Evolutionary conservation across 768 basidiomycete species (phyloP).

Genomic region (Russula abietina): DNA sequence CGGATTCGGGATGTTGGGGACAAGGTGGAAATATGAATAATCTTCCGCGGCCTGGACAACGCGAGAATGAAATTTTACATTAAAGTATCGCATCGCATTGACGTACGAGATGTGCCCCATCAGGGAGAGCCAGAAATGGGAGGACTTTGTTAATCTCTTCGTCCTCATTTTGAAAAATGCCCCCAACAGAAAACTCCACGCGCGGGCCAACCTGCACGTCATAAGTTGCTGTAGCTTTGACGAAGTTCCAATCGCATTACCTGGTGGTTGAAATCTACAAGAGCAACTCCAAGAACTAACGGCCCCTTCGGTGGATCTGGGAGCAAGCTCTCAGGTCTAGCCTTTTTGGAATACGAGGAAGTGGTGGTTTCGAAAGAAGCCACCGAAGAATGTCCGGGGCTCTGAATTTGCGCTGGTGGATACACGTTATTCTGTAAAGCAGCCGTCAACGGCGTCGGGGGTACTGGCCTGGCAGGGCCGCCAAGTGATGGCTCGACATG

Average conservation of each 20-base stretch:
- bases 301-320: conserved; percentile 54
- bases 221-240: conserved; percentile 7
- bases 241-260: conserved; percentile 40
- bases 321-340: conserved; percentile 73
- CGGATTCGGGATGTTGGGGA: conserved; percentile 61
- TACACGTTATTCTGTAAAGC: conserved; percentile 38
- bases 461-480: conserved; percentile 6
- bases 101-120: conserved; percentile 90
- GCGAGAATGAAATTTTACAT: neutral
- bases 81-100: neutral
- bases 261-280: conserved; percentile 95
- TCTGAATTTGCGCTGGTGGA: conserved; percentile 49
- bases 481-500: neutral
- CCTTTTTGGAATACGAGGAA: conserved; percentile 53
- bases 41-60: conserved; percentile 72
- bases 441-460: conserved; percentile 10
- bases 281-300: conserved; percentile 76
- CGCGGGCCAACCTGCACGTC: conserved; percentile 74
- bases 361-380: conserved; percentile 53
- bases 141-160: conserved; percentile 80
- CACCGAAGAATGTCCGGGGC: conserved; percentile 44
- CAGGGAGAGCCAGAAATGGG: conserved; percentile 93
- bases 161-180: conserved; percentile 80
- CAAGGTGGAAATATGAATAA: conserved; percentile 93
- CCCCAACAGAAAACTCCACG: conserved; percentile 77